These are phyloP conservation scores for Penicillium frequentans DNA, from an alignment of 2,329 filamentous ascomycete genomes.

Conservation along the genomic window DNA sequence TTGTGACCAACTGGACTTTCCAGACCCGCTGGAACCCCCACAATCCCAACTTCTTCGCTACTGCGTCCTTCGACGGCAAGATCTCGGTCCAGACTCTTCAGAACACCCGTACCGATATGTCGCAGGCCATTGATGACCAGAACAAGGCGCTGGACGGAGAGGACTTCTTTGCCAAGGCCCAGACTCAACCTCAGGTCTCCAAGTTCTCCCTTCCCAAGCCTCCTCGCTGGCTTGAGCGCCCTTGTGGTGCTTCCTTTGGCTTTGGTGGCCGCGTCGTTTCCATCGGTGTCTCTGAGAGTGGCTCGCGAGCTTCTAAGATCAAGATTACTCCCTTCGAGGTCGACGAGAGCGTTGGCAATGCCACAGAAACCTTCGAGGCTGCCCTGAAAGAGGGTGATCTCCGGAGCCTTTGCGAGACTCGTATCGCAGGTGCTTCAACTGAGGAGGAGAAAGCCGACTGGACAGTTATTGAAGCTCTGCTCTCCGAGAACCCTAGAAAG, in stretches of 20 bases:
- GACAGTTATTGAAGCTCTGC: conserved; percentile 88
- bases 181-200: conserved; percentile 84
- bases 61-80: conserved; percentile 95
- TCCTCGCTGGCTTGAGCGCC: conserved; percentile 86
- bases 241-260: conserved; percentile 84
- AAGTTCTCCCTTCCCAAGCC: conserved; percentile 84
- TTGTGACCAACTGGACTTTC: conserved; percentile 99
- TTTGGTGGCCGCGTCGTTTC: conserved; percentile 94
- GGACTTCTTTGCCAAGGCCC: conserved; percentile 94
- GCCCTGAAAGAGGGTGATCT: conserved; percentile 77
- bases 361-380: conserved; percentile 83
- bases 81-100: conserved; percentile 92
- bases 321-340: conserved; percentile 85
- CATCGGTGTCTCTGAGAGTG: conserved; percentile 59
- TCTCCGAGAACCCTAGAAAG: conserved; percentile 79
- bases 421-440: conserved; percentile 71
- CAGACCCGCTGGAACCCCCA: conserved; percentile 90
- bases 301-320: conserved; percentile 72
- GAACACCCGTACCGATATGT: conserved; percentile 75
- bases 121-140: conserved; percentile 64
- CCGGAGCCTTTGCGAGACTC: conserved; percentile 73
- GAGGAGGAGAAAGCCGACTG: conserved; percentile 96
- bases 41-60: conserved; percentile 89
- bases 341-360: conserved; percentile 78
- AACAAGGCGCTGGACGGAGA: conserved; percentile 77